Conservation (phyloP, 2,329 filamentous ascomycete species). For the Corinectria fuckeliana region DNA sequence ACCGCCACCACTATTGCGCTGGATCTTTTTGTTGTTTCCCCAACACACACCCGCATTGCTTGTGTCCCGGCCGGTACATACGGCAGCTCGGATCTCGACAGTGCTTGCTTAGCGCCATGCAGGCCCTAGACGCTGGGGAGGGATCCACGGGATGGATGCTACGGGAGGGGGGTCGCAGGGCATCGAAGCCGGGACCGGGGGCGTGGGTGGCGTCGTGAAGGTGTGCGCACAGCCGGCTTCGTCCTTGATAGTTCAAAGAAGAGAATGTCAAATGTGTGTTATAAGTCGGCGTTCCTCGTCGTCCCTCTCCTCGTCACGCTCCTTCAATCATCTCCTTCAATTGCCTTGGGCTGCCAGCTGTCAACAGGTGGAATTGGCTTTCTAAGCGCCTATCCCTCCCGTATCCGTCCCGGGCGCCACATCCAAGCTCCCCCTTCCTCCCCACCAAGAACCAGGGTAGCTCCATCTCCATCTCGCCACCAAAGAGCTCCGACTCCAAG, state of each 20-base stretch:
- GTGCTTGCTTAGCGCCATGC: slow-evolving; percentile 11
- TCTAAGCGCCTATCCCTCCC: slow-evolving; percentile 24
- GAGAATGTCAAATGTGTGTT: background rate
- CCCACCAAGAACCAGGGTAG: slow-evolving; percentile 19
- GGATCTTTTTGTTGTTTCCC: too few relatives aligned
- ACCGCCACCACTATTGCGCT: too few relatives aligned
- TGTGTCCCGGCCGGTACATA: background rate
- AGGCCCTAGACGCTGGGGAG: slow-evolving; percentile 15
- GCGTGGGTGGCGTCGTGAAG: slow-evolving; percentile 18
- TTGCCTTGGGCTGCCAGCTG: background rate
- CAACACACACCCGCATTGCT: slow-evolving; percentile 2
- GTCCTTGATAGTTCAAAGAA: too few relatives aligned
- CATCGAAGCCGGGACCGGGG: slow-evolving; percentile 15
- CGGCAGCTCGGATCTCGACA: slow-evolving; percentile 13
- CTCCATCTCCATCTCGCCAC: slow-evolving; percentile 3
- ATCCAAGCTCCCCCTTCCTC: slow-evolving; percentile 19
- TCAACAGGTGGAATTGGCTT: slow-evolving; percentile 7
- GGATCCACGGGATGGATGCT: slow-evolving; percentile 19
- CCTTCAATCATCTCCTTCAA: background rate
- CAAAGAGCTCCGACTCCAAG: background rate
- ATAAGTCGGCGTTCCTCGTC: background rate
- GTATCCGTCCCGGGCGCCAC: slow-evolving; percentile 19
- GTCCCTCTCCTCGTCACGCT: background rate
- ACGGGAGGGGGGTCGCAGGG: too few relatives aligned
- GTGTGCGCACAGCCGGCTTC: slow-evolving; percentile 2